phyloP scores from a whole-genome alignment of 1,284 basidiomycete species.

The Earliella scabrosa region DNA sequence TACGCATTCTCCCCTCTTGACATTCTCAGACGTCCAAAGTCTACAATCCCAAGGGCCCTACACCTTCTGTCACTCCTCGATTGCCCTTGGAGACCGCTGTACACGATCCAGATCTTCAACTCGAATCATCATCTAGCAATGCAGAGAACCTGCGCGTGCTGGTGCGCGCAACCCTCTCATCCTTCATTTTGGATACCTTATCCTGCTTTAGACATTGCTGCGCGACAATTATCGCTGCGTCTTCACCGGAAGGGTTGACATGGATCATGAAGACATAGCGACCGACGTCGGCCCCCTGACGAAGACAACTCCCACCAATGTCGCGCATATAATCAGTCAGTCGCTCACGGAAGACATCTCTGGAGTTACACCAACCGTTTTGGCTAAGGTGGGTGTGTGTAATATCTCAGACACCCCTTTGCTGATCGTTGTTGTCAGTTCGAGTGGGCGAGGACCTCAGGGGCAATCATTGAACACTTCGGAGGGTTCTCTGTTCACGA shows the following conservation, averaged over 20 bases:
- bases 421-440: neutral
- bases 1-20: too few species aligned
- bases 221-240: neutral
- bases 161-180: too few species aligned
- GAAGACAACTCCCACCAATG: constrained; percentile 3
- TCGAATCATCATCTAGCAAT: too few species aligned
- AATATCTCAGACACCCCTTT: neutral
- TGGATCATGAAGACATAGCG: neutral
- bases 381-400: neutral
- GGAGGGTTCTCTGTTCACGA: constrained; percentile 2
- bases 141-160: too few species aligned
- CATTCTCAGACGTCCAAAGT: too few species aligned
- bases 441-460: constrained; percentile 3
- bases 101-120: too few species aligned
- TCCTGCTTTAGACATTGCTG: neutral
- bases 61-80: too few species aligned
- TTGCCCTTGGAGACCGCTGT: too few species aligned
- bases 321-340: constrained; percentile 17
- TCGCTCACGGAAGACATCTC: neutral
- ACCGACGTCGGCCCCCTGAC: neutral
- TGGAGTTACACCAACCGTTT: neutral
- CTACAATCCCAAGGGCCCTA: too few species aligned
- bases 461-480: constrained; percentile 3
- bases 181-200: neutral
- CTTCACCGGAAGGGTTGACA: neutral